Conservation (phyloP, 768 basidiomycete genomes). For the Cyathus striatus region DNA sequence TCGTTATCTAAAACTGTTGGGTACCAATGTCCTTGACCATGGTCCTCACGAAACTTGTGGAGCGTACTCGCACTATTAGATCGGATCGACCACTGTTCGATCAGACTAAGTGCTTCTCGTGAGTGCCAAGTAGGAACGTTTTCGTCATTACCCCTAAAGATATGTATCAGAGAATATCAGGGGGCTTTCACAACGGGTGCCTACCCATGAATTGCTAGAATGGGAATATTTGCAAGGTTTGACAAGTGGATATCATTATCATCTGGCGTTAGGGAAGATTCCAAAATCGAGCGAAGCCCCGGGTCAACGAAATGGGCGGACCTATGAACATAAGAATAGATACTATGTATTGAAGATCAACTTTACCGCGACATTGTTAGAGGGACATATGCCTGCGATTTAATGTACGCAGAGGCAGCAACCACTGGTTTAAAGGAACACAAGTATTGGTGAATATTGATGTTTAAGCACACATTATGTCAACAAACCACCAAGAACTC, state of each 20-base stretch:
- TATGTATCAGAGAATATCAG: neutral
- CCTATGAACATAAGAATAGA: constrained; percentile 20
- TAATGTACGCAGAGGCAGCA: constrained; percentile 80
- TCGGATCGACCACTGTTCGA: constrained; percentile 52
- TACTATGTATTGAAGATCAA: neutral
- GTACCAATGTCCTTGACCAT: constrained; percentile 69
- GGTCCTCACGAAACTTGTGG: constrained; percentile 56
- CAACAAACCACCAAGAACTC: constrained; percentile 51
- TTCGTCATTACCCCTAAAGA: constrained; percentile 62
- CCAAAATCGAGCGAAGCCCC: constrained; percentile 61
- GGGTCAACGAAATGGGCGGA: constrained; percentile 81
- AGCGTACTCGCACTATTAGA: constrained; percentile 43
- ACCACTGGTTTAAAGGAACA: constrained; percentile 49
- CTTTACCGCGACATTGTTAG: constrained; percentile 56
- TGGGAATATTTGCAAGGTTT: constrained; percentile 65
- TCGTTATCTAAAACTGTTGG: constrained; percentile 48
- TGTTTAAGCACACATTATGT: no score
- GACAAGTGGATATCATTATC: constrained; percentile 85
- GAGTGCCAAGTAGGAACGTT: constrained; percentile 90
- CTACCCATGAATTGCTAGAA: constrained; percentile 79
- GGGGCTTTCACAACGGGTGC: no score
- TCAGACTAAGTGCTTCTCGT: constrained; percentile 53
- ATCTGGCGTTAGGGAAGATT: constrained; percentile 71
- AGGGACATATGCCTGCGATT: constrained; percentile 83
- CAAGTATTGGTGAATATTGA: no score